Conservation (phyloP, 2,329 filamentous ascomycete species). For the Polychaeton citri region DNA sequence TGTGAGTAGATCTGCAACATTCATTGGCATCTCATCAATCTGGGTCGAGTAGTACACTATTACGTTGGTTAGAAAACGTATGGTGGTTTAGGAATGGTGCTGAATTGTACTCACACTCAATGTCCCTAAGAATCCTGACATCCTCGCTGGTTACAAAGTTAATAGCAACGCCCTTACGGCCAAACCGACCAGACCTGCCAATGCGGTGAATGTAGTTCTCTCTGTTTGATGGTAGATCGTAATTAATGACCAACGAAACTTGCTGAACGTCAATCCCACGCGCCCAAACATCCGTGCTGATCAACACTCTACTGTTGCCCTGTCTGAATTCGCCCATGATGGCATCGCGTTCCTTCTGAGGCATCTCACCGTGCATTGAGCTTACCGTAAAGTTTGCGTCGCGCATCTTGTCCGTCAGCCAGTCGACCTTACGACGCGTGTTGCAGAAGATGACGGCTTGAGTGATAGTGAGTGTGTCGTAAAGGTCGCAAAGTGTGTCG, state of each 20-base stretch:
- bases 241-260: slow-evolving; percentile 97
- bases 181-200: slow-evolving; percentile 86
- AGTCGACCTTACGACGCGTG: slow-evolving; percentile 96
- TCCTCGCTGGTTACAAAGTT: slow-evolving; percentile 99
- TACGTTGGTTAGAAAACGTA: no score
- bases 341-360: slow-evolving; percentile 91
- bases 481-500: slow-evolving; percentile 94
- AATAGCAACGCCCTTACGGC: slow-evolving; percentile 96
- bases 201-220: slow-evolving; percentile 99
- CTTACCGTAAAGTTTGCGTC: slow-evolving; percentile 98
- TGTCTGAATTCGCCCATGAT: slow-evolving; percentile 99
- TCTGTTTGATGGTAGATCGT: slow-evolving; percentile 93
- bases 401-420: slow-evolving; percentile 98
- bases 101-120: slow-evolving; percentile 74
- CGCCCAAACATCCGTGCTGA: slow-evolving; percentile 96
- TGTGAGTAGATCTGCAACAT: slow-evolving; percentile 31
- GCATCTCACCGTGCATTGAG: slow-evolving; percentile 99
- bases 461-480: slow-evolving; percentile 96
- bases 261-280: slow-evolving; percentile 98
- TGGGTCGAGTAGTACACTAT: slow-evolving; percentile 88
- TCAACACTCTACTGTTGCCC: slow-evolving; percentile 88
- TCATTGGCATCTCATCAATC: slow-evolving; percentile 99
- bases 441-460: slow-evolving; percentile 99
- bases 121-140: slow-evolving; percentile 91
- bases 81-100: no score